Base-by-base conservation (phyloP, 2,329 filamentous ascomycete species). In the Arthrobotrys pseudoclavata region DNA sequence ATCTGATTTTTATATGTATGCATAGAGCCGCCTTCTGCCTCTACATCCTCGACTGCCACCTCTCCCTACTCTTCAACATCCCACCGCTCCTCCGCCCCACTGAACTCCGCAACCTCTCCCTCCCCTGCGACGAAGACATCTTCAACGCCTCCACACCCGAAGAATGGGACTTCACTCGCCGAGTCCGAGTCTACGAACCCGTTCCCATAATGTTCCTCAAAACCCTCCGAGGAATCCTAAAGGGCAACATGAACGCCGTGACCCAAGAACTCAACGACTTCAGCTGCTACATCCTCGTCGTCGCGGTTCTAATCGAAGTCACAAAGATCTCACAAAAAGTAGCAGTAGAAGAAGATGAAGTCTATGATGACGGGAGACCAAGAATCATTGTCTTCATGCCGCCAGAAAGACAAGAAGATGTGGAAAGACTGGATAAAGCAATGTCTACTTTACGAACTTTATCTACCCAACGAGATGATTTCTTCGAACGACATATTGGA, bases 291-390 rank as follows among this genome's bases (percentile, higher is more conserved):
- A 81, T 81, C 48, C 69, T 81, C 34, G 77, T 80, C 48, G 79
- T 80, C 13, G 80, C 80, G 3, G 77, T 81, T 5, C 79, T 80
- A n/a, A 81, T 81, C 79, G 80, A 81, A 67, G 79, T 81, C 26
- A 57, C 80, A 10, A 80, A 81, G 22, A 74, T 81, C 26, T 80
- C 80, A 5, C 80, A 80, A 62, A 81, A 79, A 55, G 66, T 81
- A 13, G 79, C 79, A 15, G 80, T 81, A 22, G 80, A 81, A 26
- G 76, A 79, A 68, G 79, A 80, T 48, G 77, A 79, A 78, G 62
- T 75, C 13, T 62, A 79, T 20, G 79, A 80, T 9, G 75, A 78
- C 47, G 68, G 71, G 7, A 48, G 79, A 15, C 71, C 67, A 3
- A 62, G 77, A 47, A 77, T 76, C 10, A 69, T 80, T 4, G 80